A percentile compares a stretch with the other conserved stretches of the same genome.
These are phyloP conservation scores for Plasmopara viticola DNA, from an alignment of 352 stramenopile species.

Conservation along the genomic window DNA sequence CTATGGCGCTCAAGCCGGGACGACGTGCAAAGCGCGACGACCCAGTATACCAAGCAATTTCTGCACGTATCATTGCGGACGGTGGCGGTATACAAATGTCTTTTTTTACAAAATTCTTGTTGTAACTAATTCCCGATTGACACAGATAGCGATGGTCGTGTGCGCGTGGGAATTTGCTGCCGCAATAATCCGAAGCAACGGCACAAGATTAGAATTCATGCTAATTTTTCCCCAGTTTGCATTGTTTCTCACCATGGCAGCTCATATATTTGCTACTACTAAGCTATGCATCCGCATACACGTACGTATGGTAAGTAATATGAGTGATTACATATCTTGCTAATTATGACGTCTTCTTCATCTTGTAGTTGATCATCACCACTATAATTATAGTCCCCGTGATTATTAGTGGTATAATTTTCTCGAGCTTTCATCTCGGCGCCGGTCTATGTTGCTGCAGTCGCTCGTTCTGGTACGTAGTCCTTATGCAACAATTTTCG, in stretches of 20 bases:
- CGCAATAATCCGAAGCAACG: not conserved
- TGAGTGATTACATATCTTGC: not conserved
- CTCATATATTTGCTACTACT: slow-evolving; percentile 3
- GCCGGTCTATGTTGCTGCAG: slow-evolving; percentile 24
- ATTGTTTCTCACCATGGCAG: slow-evolving; percentile 7
- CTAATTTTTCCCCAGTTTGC: slow-evolving; percentile 12
- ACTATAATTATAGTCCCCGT: slow-evolving; percentile 4
- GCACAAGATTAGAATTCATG: not conserved
- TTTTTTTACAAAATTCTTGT: not conserved
- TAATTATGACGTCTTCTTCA: not conserved
- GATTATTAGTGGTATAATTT: slow-evolving; percentile 3
- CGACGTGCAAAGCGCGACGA: not conserved
- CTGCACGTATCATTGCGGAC: slow-evolving; percentile 4
- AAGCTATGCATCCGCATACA: slow-evolving; percentile 6
- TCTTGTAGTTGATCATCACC: slow-evolving; percentile 3
- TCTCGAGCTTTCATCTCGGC: slow-evolving; percentile 19
- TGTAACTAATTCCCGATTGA: not conserved
- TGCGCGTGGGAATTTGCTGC: slow-evolving; percentile 20
- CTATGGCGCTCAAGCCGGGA: not conserved
- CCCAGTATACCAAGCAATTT: slow-evolving; percentile 8
- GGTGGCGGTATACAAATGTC: slow-evolving; percentile 2
- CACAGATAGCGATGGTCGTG: slow-evolving; percentile 5
- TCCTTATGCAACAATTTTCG: not conserved
- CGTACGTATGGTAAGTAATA: not conserved
- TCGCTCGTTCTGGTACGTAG: slow-evolving; percentile 18